Evolutionary conservation across 1,284 basidiomycete species (phyloP), one percentile per base, ranked within the genome.

Genomic region (Salmacisia buchloeana): DNA sequence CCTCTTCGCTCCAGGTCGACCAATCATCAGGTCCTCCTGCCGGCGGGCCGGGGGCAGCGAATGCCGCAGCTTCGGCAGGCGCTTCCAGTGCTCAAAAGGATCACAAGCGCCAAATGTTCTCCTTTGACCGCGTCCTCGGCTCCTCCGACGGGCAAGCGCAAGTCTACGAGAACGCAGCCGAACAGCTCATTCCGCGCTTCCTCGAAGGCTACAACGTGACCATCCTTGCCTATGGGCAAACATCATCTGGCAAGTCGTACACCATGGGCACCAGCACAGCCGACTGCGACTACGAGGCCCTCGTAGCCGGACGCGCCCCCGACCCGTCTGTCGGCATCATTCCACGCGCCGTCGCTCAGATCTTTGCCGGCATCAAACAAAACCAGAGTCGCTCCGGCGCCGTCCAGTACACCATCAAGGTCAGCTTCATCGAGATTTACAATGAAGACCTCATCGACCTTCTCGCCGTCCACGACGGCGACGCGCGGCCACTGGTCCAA

Each of bases 151-250:
- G 88, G 0, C 94, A 98, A 80, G 85, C 88, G 80, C 86, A 88
- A 38, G 85, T 97, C 70, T 98, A 91, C 81, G 87, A 87, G 41
- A 85, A 85, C 5, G 91, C 90, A 27, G 91, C 92, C 5, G 86
- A 88, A 63, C 89, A 91, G 27, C 87, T 96, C 70, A 85, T 97
- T 67, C 87, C 89, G 33, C 89, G 91, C 69, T 98, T 97, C 81
- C 79, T 97, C 54, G 91, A 94, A 75, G 94, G 94, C 12, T 94
- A 93, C 82, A 98, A 98, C 82, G 94, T 93, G 69, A 98, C 96
- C 39, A 89, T 98, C 67, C 86, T 98, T 66, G 94, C 94, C 60
- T 98, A 98, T 82, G 94, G 96, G 13, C 96, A 98, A 80, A 98
- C 94, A 0, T 92, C 90, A 69, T 93, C 90, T 67, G 94, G 94